A percentile compares a stretch with the other conserved stretches of the same genome.
Conservation (phyloP, 371 early-diverging fungal species). For the Umbelopsis sp. region DNA sequence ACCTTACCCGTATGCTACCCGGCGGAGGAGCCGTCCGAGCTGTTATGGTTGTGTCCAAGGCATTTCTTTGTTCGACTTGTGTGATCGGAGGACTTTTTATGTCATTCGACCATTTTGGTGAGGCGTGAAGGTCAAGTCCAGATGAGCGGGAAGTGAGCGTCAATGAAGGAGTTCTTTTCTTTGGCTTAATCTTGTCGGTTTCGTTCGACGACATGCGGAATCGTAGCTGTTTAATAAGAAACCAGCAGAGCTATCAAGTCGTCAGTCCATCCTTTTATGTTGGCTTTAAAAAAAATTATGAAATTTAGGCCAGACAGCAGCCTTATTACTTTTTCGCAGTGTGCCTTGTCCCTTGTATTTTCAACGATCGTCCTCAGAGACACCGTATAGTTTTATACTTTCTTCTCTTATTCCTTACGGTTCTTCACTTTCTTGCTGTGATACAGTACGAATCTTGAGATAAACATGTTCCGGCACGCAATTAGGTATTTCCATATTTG, state of each 20-base stretch:
- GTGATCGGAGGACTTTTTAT: constrained; percentile 7
- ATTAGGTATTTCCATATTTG: background rate
- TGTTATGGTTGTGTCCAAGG: background rate
- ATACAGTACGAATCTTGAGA: too few species aligned
- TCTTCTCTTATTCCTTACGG: background rate
- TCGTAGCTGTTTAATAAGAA: background rate
- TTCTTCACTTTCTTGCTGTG: too few species aligned
- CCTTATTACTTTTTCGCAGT: too few species aligned
- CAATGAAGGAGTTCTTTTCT: background rate
- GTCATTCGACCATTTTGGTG: background rate
- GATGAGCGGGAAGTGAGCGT: background rate
- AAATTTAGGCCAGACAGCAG: too few species aligned
- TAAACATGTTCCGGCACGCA: too few species aligned
- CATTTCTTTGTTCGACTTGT: background rate
- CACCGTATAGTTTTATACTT: background rate
- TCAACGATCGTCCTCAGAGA: too few species aligned
- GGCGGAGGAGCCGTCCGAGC: background rate
- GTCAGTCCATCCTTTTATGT: too few species aligned
- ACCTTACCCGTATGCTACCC: background rate
- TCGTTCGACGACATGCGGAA: background rate
- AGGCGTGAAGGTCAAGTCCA: background rate
- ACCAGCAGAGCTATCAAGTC: too few species aligned
- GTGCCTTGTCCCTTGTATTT: too few species aligned
- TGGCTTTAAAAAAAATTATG: too few species aligned
- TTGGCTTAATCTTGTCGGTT: background rate